Evolutionary conservation across 176 grass and related monocot genomes (phyloP).

Genomic region (Dactylis glomerata): DNA sequence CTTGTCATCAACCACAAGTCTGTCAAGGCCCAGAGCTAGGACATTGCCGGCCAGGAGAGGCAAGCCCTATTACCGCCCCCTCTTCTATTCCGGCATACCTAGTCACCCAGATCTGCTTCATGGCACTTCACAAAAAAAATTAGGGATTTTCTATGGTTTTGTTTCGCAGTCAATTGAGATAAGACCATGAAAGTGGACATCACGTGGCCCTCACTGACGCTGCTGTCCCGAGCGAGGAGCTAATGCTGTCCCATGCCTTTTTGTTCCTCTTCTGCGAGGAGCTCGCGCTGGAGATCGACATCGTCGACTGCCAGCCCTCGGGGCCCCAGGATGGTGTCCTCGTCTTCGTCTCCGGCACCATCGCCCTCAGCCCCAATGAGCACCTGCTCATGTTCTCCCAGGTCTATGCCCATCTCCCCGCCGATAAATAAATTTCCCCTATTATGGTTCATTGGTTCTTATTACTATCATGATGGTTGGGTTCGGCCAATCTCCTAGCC

Average conservation of each 20-base stretch:
- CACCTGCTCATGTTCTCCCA: conserved; percentile 87
- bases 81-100: background rate
- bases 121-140: too few species aligned
- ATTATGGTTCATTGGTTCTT: background rate
- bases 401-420: conserved; percentile 8
- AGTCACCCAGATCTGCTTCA: background rate
- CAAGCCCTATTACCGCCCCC: too few species aligned
- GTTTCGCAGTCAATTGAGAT: too few species aligned
- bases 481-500: background rate
- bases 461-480: background rate
- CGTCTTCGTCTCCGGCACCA: conserved; percentile 76
- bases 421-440: background rate
- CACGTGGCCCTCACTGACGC: too few species aligned
- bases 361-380: conserved; percentile 43
- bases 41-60: conserved; percentile 92
- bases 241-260: too few species aligned
- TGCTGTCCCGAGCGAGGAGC: too few species aligned
- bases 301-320: conserved; percentile 82
- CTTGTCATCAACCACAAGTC: conserved; percentile 70
- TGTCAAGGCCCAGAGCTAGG: conserved; percentile 97
- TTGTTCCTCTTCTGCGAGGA: too few species aligned
- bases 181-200: too few species aligned
- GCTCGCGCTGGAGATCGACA: too few species aligned
- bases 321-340: conserved; percentile 70
- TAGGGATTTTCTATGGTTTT: too few species aligned